Evolutionary conservation across 225 moss, liverwort and hornwort genomes (phyloP), one percentile per base, ranked within the genome.

Genomic region (Physcomitrellopsis africana): DNA sequence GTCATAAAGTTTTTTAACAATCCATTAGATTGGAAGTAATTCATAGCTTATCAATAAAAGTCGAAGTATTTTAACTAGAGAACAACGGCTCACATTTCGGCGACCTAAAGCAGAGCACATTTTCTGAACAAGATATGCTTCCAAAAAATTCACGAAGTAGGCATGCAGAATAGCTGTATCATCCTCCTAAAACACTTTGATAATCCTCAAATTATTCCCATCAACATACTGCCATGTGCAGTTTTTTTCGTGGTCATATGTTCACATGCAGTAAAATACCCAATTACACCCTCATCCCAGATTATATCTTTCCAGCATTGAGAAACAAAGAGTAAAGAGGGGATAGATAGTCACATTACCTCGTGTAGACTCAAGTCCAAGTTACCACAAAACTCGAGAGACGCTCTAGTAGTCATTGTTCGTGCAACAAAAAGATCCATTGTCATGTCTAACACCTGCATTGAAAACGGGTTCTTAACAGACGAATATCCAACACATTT

Each of bases 371-470:
- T 92, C 72, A 95, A 72, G 68, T 90, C 80, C 72, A 99, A 67
- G 44, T 86, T 67, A 66, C 92, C 90, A 81, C 93, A 92, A 58
- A 84, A 88, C 60, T 81, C 72, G 64, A 99, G 87, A 32, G 95
- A 99, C 11, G 95, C 92, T 84, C 75, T 93, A 14, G 99, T 99
- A 14, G 93, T 99, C 99, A 99, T 99, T 14, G 99, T 92, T 24
- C 99, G 91, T 72, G 99, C 95, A 57, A 99, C 93, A 83, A 99
- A 99, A 63, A 99, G 89, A 78, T 99, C 99, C 95, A 99, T 99
- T 14, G 82, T 80, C 99, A 99, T 92, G 20, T 84, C 79, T 72
- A 99, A 82, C 48, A 90, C 95, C 97, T 97, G 93, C 72, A 80
- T 51, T 72, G 62, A 60, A 10, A 54, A 53, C 16, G 57, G 44